Evolutionary conservation across 345 rosid species (phyloP).

Genomic region (Lepidium sativum): DNA sequence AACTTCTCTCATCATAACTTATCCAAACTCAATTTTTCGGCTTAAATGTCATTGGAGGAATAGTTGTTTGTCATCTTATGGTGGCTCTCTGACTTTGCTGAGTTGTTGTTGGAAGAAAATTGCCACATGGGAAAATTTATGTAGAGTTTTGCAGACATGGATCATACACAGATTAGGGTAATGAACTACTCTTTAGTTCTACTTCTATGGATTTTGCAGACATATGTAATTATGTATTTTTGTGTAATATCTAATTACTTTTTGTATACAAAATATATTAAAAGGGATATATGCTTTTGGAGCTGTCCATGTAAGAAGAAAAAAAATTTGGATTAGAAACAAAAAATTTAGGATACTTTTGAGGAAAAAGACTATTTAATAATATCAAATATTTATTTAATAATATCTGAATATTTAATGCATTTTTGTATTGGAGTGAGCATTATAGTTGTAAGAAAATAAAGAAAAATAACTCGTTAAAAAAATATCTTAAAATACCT

Average conservation of each 20-base stretch:
- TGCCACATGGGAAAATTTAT: constrained; percentile 21
- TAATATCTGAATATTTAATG: neutral
- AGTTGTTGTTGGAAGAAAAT: constrained; percentile 15
- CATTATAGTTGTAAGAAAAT: neutral
- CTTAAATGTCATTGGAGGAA: constrained; percentile 10
- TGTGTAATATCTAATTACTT: neutral
- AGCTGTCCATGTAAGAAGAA: too few relatives aligned
- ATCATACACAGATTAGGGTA: constrained; percentile 19
- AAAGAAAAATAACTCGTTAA: neutral
- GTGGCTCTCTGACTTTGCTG: constrained; percentile 16
- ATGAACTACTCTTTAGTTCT: constrained; percentile 10
- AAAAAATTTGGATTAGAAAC: too few relatives aligned
- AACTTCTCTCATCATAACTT: constrained; percentile 9
- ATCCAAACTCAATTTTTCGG: constrained; percentile 18
- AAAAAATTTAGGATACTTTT: neutral
- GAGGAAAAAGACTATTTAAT: neutral
- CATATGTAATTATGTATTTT: neutral
- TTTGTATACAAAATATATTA: too few relatives aligned
- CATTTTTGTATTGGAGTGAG: neutral
- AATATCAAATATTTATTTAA: too few relatives aligned
- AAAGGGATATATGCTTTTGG: too few relatives aligned
- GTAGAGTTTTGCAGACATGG: constrained; percentile 19
- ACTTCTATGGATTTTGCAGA: constrained; percentile 5
- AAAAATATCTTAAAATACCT: neutral
- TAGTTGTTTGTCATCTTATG: constrained; percentile 20